Base-by-base conservation (phyloP, 352 stramenopile genomes). In the Phytopythium vexans region DNA sequence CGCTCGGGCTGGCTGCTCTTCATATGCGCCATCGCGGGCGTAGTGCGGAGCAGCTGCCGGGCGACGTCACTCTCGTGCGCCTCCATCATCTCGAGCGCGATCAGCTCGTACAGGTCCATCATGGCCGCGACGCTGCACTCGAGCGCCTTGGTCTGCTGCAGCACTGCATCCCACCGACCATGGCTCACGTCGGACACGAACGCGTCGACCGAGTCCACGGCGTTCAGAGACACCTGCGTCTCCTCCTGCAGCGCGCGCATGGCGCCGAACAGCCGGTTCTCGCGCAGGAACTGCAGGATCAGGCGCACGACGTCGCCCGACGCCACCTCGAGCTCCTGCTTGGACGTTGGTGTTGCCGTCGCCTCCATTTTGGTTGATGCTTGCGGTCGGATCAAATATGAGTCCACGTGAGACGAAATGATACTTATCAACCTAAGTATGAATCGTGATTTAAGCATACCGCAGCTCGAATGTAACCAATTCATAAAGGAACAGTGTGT, bases 221-320 rank as follows among this genome's bases (percentile, higher is more conserved):
- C 76, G 51, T 95, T 92, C 27, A 96, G 73, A 48, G 81, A 78
- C 49, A 97, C 79, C 57, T 93, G 83, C 8, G 86, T 71, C 70
- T 97, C 89, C 16, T 93, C 71, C 62, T 97, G 88, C 42, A 98
- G 69, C 49, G 84, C 67, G 16, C 77, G 70, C 73, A 98, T 82
- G 8, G 88, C 73, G 27, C 70, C 47, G 41, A 89, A 89, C 8
- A 98, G 70, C 8, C 82, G 75, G 62, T 97, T 94, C 68, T 98
- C 92, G 51, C 92, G 80, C 37, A 96, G 77, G 52, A 96, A 97
- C 72, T 97, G 88, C 58, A 97, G 80, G 51, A 98, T 90, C 31
- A 98, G 70, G 27, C 88, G 84, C 50, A 97, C 74, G 45, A 89
- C 82, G 54, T 97, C 90, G 55, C 75, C 66, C 12, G 77, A 71